phyloP scores from a whole-genome alignment of 1,284 basidiomycete species.

The Vanrija sp. region DNA sequence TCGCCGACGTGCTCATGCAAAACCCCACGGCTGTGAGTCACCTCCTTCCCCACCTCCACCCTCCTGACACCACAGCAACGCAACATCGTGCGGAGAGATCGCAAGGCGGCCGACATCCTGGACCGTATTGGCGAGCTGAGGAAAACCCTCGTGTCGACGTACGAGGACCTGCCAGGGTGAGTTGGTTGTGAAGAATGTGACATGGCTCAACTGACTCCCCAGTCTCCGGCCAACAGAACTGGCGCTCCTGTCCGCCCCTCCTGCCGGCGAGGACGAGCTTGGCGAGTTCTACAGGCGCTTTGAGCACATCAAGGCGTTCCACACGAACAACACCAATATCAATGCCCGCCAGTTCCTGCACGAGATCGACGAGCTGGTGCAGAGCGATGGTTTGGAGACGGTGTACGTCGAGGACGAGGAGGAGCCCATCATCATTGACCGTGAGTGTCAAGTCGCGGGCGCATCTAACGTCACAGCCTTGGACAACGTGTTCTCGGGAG shows the following conservation, averaged over 20 bases:
- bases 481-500: constrained; percentile 86
- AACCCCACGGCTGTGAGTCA: constrained; percentile 45
- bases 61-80: constrained; percentile 40
- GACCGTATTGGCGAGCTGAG: constrained; percentile 72
- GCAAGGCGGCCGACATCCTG: constrained; percentile 80
- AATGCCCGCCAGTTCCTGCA: constrained; percentile 71
- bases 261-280: constrained; percentile 63
- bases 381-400: constrained; percentile 44
- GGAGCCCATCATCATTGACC: constrained; percentile 58
- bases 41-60: neutral
- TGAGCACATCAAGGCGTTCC: constrained; percentile 90
- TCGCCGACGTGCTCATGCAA: constrained; percentile 53
- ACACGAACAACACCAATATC: constrained; percentile 88
- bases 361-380: constrained; percentile 68
- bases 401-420: constrained; percentile 58
- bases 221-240: constrained; percentile 51
- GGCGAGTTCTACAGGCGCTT: constrained; percentile 92
- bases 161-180: constrained; percentile 63
- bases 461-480: constrained; percentile 57
- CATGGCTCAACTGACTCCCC: constrained; percentile 27
- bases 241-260: constrained; percentile 49
- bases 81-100: constrained; percentile 68
- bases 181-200: neutral
- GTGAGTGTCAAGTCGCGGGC: constrained; percentile 26
- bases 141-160: constrained; percentile 62